Evolutionary conservation across 495 filamentous ascomycete genomes (phyloP), one percentile per base, ranked within the genome.

Genomic region (Oidiodendron maius): DNA sequence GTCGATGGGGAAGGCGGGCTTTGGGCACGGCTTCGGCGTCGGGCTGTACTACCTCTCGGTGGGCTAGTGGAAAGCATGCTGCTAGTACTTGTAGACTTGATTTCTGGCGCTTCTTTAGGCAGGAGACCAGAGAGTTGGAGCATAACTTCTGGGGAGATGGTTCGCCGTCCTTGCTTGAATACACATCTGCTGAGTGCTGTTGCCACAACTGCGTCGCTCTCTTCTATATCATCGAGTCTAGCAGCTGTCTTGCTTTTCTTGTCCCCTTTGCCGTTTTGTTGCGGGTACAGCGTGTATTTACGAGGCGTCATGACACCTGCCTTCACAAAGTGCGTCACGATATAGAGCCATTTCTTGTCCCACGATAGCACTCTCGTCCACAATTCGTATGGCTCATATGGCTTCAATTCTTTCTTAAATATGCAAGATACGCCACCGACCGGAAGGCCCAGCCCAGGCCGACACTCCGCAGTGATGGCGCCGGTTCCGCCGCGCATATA

Each of bases 141-240:
- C n/a, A 93, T 75, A 32, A 83, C 65, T 60, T 88, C 87, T 5
- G 91, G 88, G 24, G 85, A 74, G 6, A 96, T 77, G 3, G 91
- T 97, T 50, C 87, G 66, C n/a, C 91, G 71, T 0, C 90, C 91
- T 58, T 86, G 78, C 70, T 96, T 96, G 58, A 89, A 83, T 1
- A 95, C 90, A 60, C 94, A 96, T 69, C 94, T 91, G 55, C 80
- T 83, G 12, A 96, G 56, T 3, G 79, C 84, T 2, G 81, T 84
- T 1, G 91, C 91, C 52, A 84, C 80, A 26, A 96, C 71, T 47
- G 70, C 68, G 51, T 69, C 66, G 24, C 62, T 57, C 18, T 69
- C 68, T 52, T 80, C 74, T 53, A 70, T 67, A 44, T 56, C 67
- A n/a, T 65, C 69, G 25, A 61, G 62, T 12, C 55, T 59, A 15